These are phyloP conservation scores for Mariannaea elegans DNA, from an alignment of 2,329 filamentous ascomycete species.

Conservation along the genomic window DNA sequence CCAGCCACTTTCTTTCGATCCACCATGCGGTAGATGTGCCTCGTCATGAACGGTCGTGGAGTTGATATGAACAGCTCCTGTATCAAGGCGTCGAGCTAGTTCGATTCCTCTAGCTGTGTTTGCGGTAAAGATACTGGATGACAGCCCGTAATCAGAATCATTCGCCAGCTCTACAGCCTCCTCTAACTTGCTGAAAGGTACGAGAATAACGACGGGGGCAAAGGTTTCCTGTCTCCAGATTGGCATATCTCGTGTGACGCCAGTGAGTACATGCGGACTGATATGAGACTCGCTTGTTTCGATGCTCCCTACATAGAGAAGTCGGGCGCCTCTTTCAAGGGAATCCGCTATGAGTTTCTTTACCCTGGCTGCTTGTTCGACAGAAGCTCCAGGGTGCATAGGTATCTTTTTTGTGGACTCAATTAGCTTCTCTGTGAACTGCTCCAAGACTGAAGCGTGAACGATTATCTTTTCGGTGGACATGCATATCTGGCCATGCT, in stretches of 20 bases:
- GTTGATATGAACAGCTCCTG: too few species aligned
- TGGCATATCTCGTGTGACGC: background rate
- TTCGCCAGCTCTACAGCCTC: background rate
- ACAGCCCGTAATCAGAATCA: background rate
- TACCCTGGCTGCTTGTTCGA: background rate
- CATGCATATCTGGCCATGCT: slow-evolving; percentile 2
- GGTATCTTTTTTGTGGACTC: too few species aligned
- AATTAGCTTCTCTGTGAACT: background rate
- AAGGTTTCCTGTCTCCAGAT: background rate
- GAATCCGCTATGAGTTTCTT: background rate
- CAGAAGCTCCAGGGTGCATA: too few species aligned
- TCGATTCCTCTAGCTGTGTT: background rate
- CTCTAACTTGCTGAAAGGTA: background rate
- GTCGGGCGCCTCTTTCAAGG: background rate
- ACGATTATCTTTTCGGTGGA: background rate
- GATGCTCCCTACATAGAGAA: background rate
- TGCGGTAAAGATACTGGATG: background rate
- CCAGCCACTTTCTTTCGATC: too few species aligned
- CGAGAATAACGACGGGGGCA: background rate
- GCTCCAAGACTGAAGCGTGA: background rate
- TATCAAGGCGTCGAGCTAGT: background rate
- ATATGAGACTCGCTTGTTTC: background rate
- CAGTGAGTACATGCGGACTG: background rate
- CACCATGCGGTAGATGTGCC: too few species aligned
- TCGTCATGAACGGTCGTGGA: too few species aligned